Conservation (phyloP, 768 basidiomycete genomes). For the Tulasnella sp. region DNA sequence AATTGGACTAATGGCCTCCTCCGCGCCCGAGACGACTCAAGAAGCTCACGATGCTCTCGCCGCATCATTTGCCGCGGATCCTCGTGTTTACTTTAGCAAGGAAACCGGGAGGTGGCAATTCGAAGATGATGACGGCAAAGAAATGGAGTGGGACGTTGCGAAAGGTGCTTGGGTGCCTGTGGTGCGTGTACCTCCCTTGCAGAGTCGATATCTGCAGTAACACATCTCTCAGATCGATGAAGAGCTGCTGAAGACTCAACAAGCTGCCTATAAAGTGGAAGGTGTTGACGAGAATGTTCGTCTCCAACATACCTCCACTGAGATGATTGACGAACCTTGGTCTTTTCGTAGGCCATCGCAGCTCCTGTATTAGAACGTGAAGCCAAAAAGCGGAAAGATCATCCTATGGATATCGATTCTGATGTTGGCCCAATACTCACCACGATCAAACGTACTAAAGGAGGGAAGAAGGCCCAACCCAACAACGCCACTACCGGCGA, state of each 20-base stretch:
- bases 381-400: slow-evolving; percentile 45
- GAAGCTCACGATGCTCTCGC: slow-evolving; percentile 37
- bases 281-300: slow-evolving; percentile 91
- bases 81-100: slow-evolving; percentile 70
- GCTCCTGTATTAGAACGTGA: slow-evolving; percentile 54
- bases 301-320: slow-evolving; percentile 1
- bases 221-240: slow-evolving; percentile 58
- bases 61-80: slow-evolving; percentile 66
- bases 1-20: not conserved
- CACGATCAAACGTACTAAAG: slow-evolving; percentile 59
- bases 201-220: not conserved
- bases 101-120: slow-evolving; percentile 68
- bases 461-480: slow-evolving; percentile 34
- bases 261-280: slow-evolving; percentile 83
- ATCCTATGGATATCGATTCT: slow-evolving; percentile 71
- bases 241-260: slow-evolving; percentile 74
- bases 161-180: slow-evolving; percentile 75
- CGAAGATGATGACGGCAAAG: slow-evolving; percentile 82
- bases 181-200: slow-evolving; percentile 36
- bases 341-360: slow-evolving; percentile 54
- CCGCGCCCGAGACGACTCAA: not conserved
- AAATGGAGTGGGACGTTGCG: slow-evolving; percentile 72
- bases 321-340: slow-evolving; percentile 21
- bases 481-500: slow-evolving; percentile 24
- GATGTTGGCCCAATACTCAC: slow-evolving; percentile 35